phyloP scores from a whole-genome alignment of 2,329 filamentous ascomycete genomes.

The Teratosphaeria destructans region DNA sequence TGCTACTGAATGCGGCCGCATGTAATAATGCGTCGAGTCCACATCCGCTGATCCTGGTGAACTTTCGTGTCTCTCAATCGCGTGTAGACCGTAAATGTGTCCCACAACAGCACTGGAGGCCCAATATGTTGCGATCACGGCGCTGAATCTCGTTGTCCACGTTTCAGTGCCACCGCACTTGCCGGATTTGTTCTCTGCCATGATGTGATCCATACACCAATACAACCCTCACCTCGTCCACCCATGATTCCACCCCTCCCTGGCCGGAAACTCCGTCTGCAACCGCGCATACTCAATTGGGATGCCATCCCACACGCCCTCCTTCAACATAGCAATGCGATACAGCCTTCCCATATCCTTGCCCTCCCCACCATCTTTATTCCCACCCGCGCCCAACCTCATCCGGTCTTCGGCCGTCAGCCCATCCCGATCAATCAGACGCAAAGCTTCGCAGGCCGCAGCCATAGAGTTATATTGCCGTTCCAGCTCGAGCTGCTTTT shows the following conservation, averaged over 20 bases:
- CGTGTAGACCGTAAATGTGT: no score
- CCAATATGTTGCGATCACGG: no score
- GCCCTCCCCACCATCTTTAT: slow-evolving; percentile 11
- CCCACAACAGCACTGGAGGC: no score
- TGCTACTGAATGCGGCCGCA: no score
- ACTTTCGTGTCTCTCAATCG: no score
- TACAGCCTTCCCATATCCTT: slow-evolving; percentile 64
- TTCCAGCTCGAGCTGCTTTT: slow-evolving; percentile 60
- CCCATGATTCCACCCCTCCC: slow-evolving; percentile 79
- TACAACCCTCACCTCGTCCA: slow-evolving; percentile 56
- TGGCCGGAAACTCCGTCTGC: slow-evolving; percentile 72
- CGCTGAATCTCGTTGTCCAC: no score
- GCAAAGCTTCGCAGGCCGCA: slow-evolving; percentile 74
- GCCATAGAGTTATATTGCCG: slow-evolving; percentile 74
- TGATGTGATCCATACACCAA: not conserved
- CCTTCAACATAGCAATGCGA: slow-evolving; percentile 82
- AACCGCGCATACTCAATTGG: slow-evolving; percentile 84
- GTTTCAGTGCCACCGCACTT: no score
- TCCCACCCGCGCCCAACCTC: slow-evolving; percentile 30
- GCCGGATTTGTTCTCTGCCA: no score
- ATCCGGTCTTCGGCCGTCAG: slow-evolving; percentile 30
- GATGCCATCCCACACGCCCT: slow-evolving; percentile 67
- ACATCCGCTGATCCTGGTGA: no score
- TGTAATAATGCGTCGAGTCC: no score
- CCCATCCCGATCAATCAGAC: slow-evolving; percentile 38